A percentile compares a stretch with the other conserved stretches of the same genome.
phyloP scores from a whole-genome alignment of 306 rosid species.

The Abrus precatorius region DNA sequence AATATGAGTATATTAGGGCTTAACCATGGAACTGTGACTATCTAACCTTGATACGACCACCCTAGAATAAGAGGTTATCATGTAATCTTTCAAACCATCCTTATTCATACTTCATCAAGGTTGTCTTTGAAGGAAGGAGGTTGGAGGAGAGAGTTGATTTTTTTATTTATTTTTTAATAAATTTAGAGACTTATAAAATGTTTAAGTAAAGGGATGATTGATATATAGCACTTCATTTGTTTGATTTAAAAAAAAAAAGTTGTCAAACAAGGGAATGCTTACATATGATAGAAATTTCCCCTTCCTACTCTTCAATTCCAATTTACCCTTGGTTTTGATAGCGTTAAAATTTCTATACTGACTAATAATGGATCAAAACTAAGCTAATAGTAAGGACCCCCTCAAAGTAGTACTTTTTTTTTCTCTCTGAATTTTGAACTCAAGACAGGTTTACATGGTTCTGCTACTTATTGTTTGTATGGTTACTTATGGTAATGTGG shows the following conservation, averaged over 20 bases:
- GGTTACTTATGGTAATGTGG: neutral
- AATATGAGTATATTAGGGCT: neutral
- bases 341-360: neutral
- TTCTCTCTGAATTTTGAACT: neutral
- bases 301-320: neutral
- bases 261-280: neutral
- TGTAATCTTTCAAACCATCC: neutral
- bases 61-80: neutral
- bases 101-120: neutral
- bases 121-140: neutral
- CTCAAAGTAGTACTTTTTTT: neutral
- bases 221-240: neutral
- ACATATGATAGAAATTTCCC: neutral
- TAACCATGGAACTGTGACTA: neutral
- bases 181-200: neutral
- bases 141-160: neutral
- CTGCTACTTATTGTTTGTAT: neutral
- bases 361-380: neutral
- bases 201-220: neutral
- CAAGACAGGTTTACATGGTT: constrained; percentile 17
- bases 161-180: neutral
- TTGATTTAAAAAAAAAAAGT: neutral
- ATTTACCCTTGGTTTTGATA: neutral
- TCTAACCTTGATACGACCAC: neutral
- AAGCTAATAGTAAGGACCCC: neutral